Conservation (phyloP, 805 yeast genomes). For the Spathaspora boniae region DNA sequence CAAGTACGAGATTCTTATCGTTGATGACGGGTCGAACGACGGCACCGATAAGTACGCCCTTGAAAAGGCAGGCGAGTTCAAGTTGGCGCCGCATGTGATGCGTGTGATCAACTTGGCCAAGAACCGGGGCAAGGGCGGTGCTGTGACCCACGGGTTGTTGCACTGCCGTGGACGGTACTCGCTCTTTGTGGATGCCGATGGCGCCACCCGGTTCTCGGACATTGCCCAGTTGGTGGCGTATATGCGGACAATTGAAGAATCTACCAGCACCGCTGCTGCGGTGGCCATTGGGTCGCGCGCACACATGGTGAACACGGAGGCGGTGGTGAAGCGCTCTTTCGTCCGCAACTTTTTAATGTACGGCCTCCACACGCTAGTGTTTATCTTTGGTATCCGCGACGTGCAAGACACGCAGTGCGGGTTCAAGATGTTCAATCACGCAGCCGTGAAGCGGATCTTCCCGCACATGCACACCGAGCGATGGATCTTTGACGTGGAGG, state of each 20-base stretch:
- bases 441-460: slow-evolving; percentile 62
- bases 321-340: slow-evolving; percentile 90
- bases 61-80: slow-evolving; percentile 48
- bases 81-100: slow-evolving; percentile 54
- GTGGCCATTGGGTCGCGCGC: slow-evolving; percentile 92
- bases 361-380: slow-evolving; percentile 83
- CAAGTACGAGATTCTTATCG: slow-evolving; percentile 73
- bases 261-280: slow-evolving; percentile 31
- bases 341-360: slow-evolving; percentile 90
- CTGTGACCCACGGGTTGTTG: slow-evolving; percentile 89
- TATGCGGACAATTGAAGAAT: slow-evolving; percentile 27
- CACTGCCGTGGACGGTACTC: slow-evolving; percentile 68
- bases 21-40: slow-evolving; percentile 91
- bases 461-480: slow-evolving; percentile 95
- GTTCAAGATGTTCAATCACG: slow-evolving; percentile 81
- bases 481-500: slow-evolving; percentile 97
- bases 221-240: slow-evolving; percentile 47
- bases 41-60: slow-evolving; percentile 73
- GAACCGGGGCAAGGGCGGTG: slow-evolving; percentile 88
- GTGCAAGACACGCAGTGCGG: slow-evolving; percentile 97
- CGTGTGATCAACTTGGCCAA: slow-evolving; percentile 65
- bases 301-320: slow-evolving; percentile 93
- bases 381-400: slow-evolving; percentile 79
- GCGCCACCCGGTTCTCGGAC: slow-evolving; percentile 83
- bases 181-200: slow-evolving; percentile 96